Evolutionary conservation across 805 yeast species (phyloP).

Genomic region (Starmerella sp.): DNA sequence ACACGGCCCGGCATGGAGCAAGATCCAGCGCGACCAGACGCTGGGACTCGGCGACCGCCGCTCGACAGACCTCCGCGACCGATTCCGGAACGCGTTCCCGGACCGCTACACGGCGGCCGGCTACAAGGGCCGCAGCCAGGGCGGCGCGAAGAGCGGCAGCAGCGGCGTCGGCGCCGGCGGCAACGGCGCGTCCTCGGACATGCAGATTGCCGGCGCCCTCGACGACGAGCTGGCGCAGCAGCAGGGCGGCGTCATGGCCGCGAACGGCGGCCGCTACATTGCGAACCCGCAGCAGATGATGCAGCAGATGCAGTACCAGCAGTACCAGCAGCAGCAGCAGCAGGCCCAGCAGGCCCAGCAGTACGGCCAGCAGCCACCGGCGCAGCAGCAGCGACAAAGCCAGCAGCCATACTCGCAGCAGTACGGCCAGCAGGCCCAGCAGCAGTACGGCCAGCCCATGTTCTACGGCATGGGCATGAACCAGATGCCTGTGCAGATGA

Average conservation of each 20-base stretch:
- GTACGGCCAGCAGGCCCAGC: slow-evolving; percentile 17
- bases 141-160: slow-evolving; percentile 3
- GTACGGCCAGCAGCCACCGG: slow-evolving; percentile 15
- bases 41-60: slow-evolving; percentile 33
- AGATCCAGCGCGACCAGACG: slow-evolving; percentile 34
- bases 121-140: slow-evolving; percentile 31
- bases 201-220: slow-evolving; percentile 14
- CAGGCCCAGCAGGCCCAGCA: slow-evolving; percentile 22
- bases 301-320: slow-evolving; percentile 23
- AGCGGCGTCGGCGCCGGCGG: background rate
- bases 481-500: slow-evolving; percentile 21
- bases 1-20: slow-evolving; percentile 39
- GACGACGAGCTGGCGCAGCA: slow-evolving; percentile 24
- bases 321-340: slow-evolving; percentile 13
- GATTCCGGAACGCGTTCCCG: slow-evolving; percentile 38
- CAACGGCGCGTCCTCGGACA: slow-evolving; percentile 5
- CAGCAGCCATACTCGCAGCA: slow-evolving; percentile 20
- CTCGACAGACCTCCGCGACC: slow-evolving; percentile 35
- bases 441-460: slow-evolving; percentile 19
- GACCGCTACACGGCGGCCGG: slow-evolving; percentile 36
- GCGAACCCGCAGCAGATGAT: slow-evolving; percentile 20
- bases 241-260: slow-evolving; percentile 20
- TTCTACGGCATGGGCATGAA: slow-evolving; percentile 21
- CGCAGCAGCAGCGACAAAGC: slow-evolving; percentile 6
- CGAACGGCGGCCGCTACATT: slow-evolving; percentile 18